Base-by-base conservation (phyloP, 2,329 filamentous ascomycete genomes). In the Raffaelea ambrosiae region DNA sequence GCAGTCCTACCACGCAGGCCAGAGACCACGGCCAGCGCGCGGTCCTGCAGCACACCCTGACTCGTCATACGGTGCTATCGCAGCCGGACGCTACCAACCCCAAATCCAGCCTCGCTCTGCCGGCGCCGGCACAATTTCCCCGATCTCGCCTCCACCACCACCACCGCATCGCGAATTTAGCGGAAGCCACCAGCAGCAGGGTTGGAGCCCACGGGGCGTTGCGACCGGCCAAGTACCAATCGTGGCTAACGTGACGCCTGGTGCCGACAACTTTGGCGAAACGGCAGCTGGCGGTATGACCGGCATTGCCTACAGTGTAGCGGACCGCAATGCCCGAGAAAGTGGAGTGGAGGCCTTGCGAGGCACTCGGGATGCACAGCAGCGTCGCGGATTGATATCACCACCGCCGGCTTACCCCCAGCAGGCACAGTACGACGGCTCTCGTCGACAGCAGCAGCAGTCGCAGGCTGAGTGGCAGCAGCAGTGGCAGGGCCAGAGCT, bases 221-320 rank as follows among this genome's bases (percentile, higher is more conserved):
- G 31, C 38, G 26, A 18, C 43, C 33, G 13, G 39, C 38, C 7
- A 18, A 44, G 52, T 57, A 48, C 54, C 63, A 20, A 60, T 29
- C 26, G n/a, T 59, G 43, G 63, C 60, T 54, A 72, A 66, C 57
- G 65, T 71, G 48, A 84, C 81, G 1, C 79, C 80, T 2, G 82
- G 79, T 31, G 73, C 78, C 51, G 82, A 88, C 65, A 86, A 87
- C 61, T 78, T 83, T 54, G 73, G 82, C 51, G 70, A 78, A 44
- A 63, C 69, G 36, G 78, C 83, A 16, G 71, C 74, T 20, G 83
- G 81, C 55, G 83, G 81, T 48, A 80, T 88, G 63, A 72, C 81
- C 26, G 82, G 81, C 47, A 78, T 86, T 51, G 83, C 84, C 36
- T 72, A 81, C 57, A 77, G 70, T 48, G 77, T 85, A 43, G 82